Percentiles rank a stretch among this genome's conserved stretches.
phyloP scores from a whole-genome alignment of 2,329 filamentous ascomycete genomes.

The Emmonsiellopsis sp. region DNA sequence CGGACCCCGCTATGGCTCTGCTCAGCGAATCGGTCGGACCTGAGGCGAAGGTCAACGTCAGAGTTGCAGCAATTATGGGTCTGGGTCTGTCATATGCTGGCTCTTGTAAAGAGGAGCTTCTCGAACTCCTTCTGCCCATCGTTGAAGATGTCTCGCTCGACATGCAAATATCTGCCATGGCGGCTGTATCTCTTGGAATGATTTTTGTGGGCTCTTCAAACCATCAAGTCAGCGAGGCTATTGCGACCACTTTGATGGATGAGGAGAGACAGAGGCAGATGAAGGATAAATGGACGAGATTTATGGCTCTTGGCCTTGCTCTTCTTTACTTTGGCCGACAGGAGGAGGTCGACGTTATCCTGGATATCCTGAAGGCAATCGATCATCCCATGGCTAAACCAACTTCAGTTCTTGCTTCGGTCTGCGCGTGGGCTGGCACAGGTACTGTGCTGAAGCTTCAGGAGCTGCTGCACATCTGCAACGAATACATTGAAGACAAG shows the following conservation, averaged over 20 bases:
- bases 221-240: conserved; percentile 80
- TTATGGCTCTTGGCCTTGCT: conserved; percentile 87
- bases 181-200: conserved; percentile 79
- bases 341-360: conserved; percentile 95
- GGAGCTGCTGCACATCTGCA: conserved; percentile 94
- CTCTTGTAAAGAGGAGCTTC: conserved; percentile 80
- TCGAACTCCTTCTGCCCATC: conserved; percentile 76
- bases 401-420: conserved; percentile 87
- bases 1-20: conserved; percentile 81
- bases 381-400: conserved; percentile 95
- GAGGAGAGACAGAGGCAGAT: conserved; percentile 84
- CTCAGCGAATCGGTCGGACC: conserved; percentile 73
- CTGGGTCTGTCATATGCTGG: conserved; percentile 90
- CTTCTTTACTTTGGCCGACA: conserved; percentile 93
- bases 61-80: conserved; percentile 87
- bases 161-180: conserved; percentile 96
- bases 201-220: conserved; percentile 90
- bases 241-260: conserved; percentile 86
- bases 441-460: conserved; percentile 96
- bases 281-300: conserved; percentile 97
- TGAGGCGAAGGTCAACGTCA: conserved; percentile 64
- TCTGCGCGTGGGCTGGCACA: conserved; percentile 96
- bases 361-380: conserved; percentile 93
- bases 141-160: conserved; percentile 74
- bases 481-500: conserved; percentile 89